Evolutionary conservation across 805 yeast genomes (phyloP), one percentile per base, ranked within the genome.

Genomic region (Teunomyces cretensis): DNA sequence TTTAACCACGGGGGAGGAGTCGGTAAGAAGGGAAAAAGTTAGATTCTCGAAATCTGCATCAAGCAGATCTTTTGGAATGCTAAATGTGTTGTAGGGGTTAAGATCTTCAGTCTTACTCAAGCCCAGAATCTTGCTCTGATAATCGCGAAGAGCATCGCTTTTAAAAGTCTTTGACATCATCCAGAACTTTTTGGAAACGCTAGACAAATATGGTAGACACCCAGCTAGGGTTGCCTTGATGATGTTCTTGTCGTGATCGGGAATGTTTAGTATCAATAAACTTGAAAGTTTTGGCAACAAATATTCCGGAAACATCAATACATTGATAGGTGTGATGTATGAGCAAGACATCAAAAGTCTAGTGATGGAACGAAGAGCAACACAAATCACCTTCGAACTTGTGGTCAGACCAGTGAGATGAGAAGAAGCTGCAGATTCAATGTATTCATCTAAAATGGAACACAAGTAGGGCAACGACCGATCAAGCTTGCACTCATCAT

Each of bases 401-500:
- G 27, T 30, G 12, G 30, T 28, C 15, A 15, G 27, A 17, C 16
- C 13, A 9, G 27, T 16, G 6, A 27, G 9, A n/a, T 39, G 35
- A 26, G 26, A 27, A 3, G 35, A 12, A 8, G 36, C 14, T 27
- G 22, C 15, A 39, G 16, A 28, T 33, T 61, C 64, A 3, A 62
- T 53, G 39, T 56, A 67, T 37, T 88, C 96, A 42, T 86, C 89
- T 11, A 91, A 61, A 43, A 89, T 70, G n/a, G 80, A 68, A 16
- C 88, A 76, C 17, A 94, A 61, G 58, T 85, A 88, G 0, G 99
- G 98, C 17, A 94, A 62, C 27, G 89, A 81, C 37, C 97, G 67
- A 61, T 94, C 97, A 32, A 94, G 68, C 59, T 90, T 92, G 12
- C 83, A 83, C 45, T 87, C 96, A 59, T 94, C 98, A 17, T 80